phyloP scores from a whole-genome alignment of 441 rosid genomes.

The Euphorbia schlechtendalii region DNA sequence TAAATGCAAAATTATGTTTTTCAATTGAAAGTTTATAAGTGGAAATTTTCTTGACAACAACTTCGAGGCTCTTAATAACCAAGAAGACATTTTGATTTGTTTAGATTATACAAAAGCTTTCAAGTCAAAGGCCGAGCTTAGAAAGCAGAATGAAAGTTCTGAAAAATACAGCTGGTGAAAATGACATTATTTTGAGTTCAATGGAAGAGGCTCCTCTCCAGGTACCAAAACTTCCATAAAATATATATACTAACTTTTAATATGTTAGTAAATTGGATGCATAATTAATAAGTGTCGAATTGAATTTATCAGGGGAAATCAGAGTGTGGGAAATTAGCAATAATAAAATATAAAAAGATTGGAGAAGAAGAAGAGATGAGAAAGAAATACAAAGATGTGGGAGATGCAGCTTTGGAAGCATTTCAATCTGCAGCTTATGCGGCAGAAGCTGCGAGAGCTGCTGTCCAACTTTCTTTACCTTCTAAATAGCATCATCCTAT shows the following conservation, averaged over 20 bases:
- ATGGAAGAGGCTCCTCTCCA: conserved; percentile 15
- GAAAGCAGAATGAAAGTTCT: conserved; percentile 35
- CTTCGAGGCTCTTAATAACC: too few relatives aligned
- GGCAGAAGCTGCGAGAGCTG: neutral
- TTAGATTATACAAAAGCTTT: conserved; percentile 49
- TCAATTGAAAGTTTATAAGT: too few relatives aligned
- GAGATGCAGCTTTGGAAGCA: neutral
- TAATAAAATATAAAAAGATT: neutral
- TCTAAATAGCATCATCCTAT: too few relatives aligned
- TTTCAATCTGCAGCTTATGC: neutral
- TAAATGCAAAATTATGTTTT: too few relatives aligned
- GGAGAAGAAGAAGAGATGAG: neutral
- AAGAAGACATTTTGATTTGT: too few relatives aligned
- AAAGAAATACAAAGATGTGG: neutral
- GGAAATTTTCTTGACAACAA: too few relatives aligned
- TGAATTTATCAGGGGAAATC: neutral
- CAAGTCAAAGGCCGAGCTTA: conserved; percentile 26
- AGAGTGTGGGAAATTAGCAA: neutral
- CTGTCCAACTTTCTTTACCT: neutral
- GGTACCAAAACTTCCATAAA: neutral
- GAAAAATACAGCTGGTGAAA: conserved; percentile 30
- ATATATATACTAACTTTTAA: too few relatives aligned
- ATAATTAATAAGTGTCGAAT: neutral
- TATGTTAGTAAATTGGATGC: too few relatives aligned
- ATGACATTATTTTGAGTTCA: conserved; percentile 28